Evolutionary conservation across 305 asterid species (phyloP), one percentile per base, ranked within the genome.

Genomic region (Fraxinus platypoda): DNA sequence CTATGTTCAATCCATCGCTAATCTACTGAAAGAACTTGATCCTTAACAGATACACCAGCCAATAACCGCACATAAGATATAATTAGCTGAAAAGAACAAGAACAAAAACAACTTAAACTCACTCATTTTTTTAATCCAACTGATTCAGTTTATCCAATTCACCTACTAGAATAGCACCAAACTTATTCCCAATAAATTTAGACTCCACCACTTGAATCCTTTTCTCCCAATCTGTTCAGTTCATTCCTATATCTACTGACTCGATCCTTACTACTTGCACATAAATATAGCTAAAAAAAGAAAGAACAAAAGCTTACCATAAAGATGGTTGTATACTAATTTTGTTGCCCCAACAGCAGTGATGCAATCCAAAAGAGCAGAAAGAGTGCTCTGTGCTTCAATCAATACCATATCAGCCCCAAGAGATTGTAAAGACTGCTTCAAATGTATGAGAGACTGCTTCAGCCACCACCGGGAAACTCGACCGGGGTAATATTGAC

Each of bases 381-480:
- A 84, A 37, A 93, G 85, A 34, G 99, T 94, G 87, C 80, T 89
- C 71, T 94, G 85, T 52, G 98, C 88, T 85, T 87, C 91, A 86
- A 95, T 95, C 25, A 93, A 74, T 19, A 89, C 81, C 83, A 95
- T 62, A 54, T 92, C 94, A 52, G 95, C 97, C 70, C 99, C 99
- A 73, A 95, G 95, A 79, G 97, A 90, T 85, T 79, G 91, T 84
- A 95, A 83, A 0, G 98, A 93, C 31, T 87, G 93, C 83, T 90
- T 92, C 86, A 95, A 84, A 59, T 94, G 94, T 28, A 89, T 78
- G 28, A 95, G 94, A 62, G 98, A 95, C 43, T 93, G 97, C 87
- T 95, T 95, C 78, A 95, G 83, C 98, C 98, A 95, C 99, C 99
- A 94, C 76, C 99, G 84, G 1, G 98, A 95, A 81, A 92, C 99